Base-by-base conservation (phyloP, 495 filamentous ascomycete genomes). In the Penicillium manginii region DNA sequence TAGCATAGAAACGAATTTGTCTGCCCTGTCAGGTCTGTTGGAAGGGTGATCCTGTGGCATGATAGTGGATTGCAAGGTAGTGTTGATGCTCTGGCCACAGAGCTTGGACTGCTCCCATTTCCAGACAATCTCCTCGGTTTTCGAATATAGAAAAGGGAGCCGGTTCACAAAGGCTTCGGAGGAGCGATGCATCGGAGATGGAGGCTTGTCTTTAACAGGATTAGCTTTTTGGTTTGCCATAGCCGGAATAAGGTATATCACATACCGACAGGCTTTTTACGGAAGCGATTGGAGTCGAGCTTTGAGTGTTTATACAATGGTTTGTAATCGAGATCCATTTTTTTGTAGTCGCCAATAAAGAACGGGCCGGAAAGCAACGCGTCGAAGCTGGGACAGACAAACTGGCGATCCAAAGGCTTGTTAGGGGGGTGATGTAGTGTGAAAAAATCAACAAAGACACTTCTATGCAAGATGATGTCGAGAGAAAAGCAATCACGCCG, bases 71-170 rank as follows among this genome's bases (percentile, higher is more conserved):
- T 50, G 22, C 9, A 56, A 26, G 35, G n/a, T 53, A 40, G 48
- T 49, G 42, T 55, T 37, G 31, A 55, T 55, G 35, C 54, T 56
- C 43, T 59, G 57, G 29, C 57, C 57, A 26, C 43, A 54, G 43
- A 54, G 57, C 57, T 54, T 59, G 18, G 43, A 54, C 46, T 55
- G 52, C 42, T 55, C 52, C 58, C 52, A 55, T 31, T 55, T 54
- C 58, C 52, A 60, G 31, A 60, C 58, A 18, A 60, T 46, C 52
- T 55, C 52, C 46, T 55, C 52, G 19, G 58, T 60, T 52, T 60
- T 60, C 17, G 58, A 55, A 49, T 51, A 60, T 15, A 55, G 54
- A 31, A 55, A 60, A 32, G 58, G 58, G n/a, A 42, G n/a, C n/a
- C 39, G 1, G n/a, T 42, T 42, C 39, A 42, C 39, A 15, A 15